Evolutionary conservation across 1,139 yeast genomes (phyloP), one percentile per base, ranked within the genome.

Genomic region (Yamadazyma blattariae): DNA sequence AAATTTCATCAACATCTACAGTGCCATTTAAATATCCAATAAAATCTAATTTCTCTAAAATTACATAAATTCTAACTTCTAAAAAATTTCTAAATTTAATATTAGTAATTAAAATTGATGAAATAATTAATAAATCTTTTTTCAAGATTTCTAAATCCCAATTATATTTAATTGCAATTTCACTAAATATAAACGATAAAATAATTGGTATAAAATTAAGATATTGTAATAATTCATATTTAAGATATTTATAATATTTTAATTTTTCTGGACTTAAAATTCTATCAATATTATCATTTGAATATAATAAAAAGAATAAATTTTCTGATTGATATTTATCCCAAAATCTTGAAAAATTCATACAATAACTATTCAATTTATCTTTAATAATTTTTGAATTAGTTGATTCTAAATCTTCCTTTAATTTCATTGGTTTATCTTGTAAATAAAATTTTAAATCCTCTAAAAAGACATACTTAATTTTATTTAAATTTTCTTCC

Each of bases 151-250:
- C 21, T 9, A 34, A 9, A 15, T 42, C 38, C 40, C 42, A 38
- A 10, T 34, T 27, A 5, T 35, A 25, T 3, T 19, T 17, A 11
- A 9, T 12, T 12, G 9, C 17, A 18, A 41, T 23, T 21, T 44
- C 46, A 14, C 21, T 32, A 7, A 44, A 15, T 2, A 42, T 33
- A 33, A 42, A 36, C 25, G 29, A 25, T 7, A 44, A 21, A 4
- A 41, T 27, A 7, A 39, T 27, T 10, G 48, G 48, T 7, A 45
- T 25, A 13, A 36, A 30, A 30, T 43, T 45, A 15, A 45, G 26
- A 21, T 40, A 34, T 25, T 40, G 35, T 9, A 37, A 29, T 10
- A 45, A 20, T 25, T 45, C 48, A 25, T 35, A 36, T 19, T 33
- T 34, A n/a, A 40, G 31, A 17, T 26, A 32, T 25, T 27, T 21